phyloP scores from a whole-genome alignment of 2,329 filamentous ascomycete species.

The Colletotrichum eleusines region DNA sequence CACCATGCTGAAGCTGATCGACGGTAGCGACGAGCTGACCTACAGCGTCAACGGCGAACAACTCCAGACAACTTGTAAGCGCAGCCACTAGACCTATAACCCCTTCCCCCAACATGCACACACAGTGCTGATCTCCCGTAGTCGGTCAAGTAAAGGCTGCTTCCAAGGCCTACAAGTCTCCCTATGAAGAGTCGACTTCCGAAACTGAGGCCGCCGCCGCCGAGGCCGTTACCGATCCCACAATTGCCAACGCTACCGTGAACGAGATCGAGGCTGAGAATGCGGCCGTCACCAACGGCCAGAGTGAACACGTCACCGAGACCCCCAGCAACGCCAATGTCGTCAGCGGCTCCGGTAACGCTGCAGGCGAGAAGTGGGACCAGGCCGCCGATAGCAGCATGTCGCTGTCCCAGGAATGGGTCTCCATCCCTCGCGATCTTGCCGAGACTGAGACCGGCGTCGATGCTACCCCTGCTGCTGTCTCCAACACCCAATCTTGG shows the following conservation, averaged over 20 bases:
- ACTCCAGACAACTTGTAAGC: conserved; percentile 79
- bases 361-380: conserved; percentile 77
- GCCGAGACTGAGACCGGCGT: conserved; percentile 79
- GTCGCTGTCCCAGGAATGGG: conserved; percentile 74
- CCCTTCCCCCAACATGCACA: too few species aligned
- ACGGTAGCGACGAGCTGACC: conserved; percentile 76
- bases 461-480: conserved; percentile 69
- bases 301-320: conserved; percentile 55
- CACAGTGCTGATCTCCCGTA: conserved; percentile 50
- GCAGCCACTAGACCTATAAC: background rate
- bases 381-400: conserved; percentile 56
- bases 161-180: conserved; percentile 65
- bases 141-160: conserved; percentile 70
- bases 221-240: conserved; percentile 69
- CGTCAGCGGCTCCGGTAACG: conserved; percentile 66
- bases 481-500: conserved; percentile 76
- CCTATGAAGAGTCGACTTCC: conserved; percentile 47
- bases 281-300: conserved; percentile 57
- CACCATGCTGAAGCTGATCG: conserved; percentile 81
- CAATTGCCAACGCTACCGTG: conserved; percentile 73
- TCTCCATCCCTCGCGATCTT: conserved; percentile 71
- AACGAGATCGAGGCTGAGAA: conserved; percentile 73
- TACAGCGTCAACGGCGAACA: conserved; percentile 73
- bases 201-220: conserved; percentile 47
- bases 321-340: conserved; percentile 64